Evolutionary conservation across 2,329 filamentous ascomycete genomes (phyloP).

Genomic region (Ophiocordyceps robertsii): DNA sequence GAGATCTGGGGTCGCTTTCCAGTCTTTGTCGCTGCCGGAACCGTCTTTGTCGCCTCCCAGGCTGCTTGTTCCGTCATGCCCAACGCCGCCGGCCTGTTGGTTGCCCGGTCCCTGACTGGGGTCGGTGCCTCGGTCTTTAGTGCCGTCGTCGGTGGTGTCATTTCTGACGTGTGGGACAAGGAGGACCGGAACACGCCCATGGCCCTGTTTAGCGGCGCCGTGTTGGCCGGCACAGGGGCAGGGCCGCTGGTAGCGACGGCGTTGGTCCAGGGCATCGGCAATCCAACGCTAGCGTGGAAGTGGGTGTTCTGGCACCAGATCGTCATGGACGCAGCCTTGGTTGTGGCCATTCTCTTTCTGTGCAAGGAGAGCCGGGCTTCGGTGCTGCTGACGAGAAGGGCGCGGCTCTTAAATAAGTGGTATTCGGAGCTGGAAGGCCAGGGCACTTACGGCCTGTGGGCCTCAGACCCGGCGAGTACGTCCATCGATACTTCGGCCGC

Average conservation of each 20-base stretch:
- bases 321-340: slow-evolving; percentile 51
- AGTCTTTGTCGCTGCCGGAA: slow-evolving; percentile 62
- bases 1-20: slow-evolving; percentile 81
- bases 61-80: slow-evolving; percentile 60
- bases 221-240: slow-evolving; percentile 65
- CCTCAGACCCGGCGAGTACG: no score
- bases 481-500: slow-evolving; percentile 8
- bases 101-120: slow-evolving; percentile 64
- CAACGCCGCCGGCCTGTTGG: slow-evolving; percentile 58
- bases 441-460: slow-evolving; percentile 36
- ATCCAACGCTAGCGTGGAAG: slow-evolving; percentile 45
- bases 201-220: slow-evolving; percentile 72
- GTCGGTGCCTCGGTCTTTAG: slow-evolving; percentile 68
- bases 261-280: slow-evolving; percentile 47
- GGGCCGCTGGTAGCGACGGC: slow-evolving; percentile 62
- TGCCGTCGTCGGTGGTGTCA: slow-evolving; percentile 84
- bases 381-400: slow-evolving; percentile 67
- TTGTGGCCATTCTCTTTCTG: slow-evolving; percentile 46
- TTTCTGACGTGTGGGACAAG: slow-evolving; percentile 73
- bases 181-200: slow-evolving; percentile 76
- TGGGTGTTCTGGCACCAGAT: slow-evolving; percentile 86
- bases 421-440: slow-evolving; percentile 58
- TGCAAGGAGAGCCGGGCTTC: slow-evolving; percentile 75
- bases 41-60: slow-evolving; percentile 58
- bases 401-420: slow-evolving; percentile 60